A percentile compares a stretch with the other conserved stretches of the same genome.
Evolutionary conservation across 2,329 filamentous ascomycete species (phyloP).

Genomic region (Akanthomyces muscarius): DNA sequence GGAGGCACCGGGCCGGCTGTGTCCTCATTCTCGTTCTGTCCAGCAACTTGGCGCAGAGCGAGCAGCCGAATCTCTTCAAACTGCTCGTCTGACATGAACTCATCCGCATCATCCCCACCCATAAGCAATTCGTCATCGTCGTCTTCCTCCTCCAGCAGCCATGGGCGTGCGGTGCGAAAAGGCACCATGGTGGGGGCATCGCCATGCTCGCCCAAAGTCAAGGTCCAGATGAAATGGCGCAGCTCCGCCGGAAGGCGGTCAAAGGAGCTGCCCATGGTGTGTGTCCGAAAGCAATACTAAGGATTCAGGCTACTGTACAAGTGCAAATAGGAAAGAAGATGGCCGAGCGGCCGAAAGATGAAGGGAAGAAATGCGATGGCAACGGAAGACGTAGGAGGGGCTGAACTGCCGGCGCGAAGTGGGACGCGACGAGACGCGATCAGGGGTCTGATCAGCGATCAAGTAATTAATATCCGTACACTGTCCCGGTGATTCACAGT

Average conservation of each 20-base stretch:
- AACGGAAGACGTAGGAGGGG: not conserved
- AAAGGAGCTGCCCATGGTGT: conserved; percentile 20
- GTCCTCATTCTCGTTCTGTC: not conserved
- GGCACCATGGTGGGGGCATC: conserved; percentile 22
- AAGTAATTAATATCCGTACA: not conserved
- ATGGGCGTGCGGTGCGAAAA: conserved; percentile 14
- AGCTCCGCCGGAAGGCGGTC: conserved; percentile 24
- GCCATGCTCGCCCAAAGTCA: conserved; percentile 15
- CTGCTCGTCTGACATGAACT: not conserved
- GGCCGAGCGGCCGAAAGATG: too few species aligned
- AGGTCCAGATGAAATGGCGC: conserved; percentile 25
- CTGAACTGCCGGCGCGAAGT: not conserved
- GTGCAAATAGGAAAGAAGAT: not conserved
- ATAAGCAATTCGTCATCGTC: not conserved
- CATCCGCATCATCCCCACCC: not conserved
- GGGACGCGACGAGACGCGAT: conserved; percentile 11
- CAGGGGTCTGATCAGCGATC: not conserved
- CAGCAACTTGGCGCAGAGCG: not conserved
- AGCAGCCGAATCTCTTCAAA: not conserved
- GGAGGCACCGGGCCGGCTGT: not conserved
- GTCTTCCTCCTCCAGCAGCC: conserved; percentile 2
- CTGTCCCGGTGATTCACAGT: too few species aligned
- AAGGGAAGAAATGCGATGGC: too few species aligned
- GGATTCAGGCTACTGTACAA: not conserved
- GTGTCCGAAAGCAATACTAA: too few species aligned